Conservation (phyloP, 2,329 filamentous ascomycete species). For the Fusarium luffae region DNA sequence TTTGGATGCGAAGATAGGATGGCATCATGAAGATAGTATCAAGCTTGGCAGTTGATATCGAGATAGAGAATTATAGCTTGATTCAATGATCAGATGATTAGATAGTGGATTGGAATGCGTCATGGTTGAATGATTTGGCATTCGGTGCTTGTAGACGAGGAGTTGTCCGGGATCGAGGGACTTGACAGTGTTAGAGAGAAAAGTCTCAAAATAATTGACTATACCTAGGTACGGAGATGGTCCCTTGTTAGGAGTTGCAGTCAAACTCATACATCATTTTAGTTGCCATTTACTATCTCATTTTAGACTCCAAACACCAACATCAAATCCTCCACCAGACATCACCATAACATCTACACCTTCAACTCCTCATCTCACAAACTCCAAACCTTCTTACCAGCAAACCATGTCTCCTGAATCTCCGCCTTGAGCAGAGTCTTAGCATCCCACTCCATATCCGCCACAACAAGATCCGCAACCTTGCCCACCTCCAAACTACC, state of each 20-base stretch:
- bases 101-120: conserved; percentile 2
- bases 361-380: background rate
- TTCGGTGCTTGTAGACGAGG: background rate
- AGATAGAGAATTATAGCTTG: background rate
- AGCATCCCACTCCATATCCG: conserved; percentile 61
- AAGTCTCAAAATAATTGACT: background rate
- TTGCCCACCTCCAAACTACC: conserved; percentile 63
- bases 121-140: background rate
- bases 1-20: conserved; percentile 35
- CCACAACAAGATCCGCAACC: conserved; percentile 64
- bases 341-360: background rate
- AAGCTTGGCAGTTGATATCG: conserved; percentile 7
- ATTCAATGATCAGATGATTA: background rate
- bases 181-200: background rate
- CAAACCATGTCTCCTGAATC: conserved; percentile 65
- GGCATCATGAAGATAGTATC: conserved; percentile 18
- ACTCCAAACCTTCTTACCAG: conserved; percentile 56
- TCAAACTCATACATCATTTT: background rate
- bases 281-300: background rate
- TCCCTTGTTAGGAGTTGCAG: background rate
- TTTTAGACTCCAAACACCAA: conserved; percentile 24
- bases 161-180: background rate
- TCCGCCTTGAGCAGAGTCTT: conserved; percentile 58
- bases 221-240: background rate
- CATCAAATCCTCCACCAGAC: background rate